Evolutionary conservation across 371 early-diverging fungal species (phyloP).

Genomic region (Mortierella sp.): DNA sequence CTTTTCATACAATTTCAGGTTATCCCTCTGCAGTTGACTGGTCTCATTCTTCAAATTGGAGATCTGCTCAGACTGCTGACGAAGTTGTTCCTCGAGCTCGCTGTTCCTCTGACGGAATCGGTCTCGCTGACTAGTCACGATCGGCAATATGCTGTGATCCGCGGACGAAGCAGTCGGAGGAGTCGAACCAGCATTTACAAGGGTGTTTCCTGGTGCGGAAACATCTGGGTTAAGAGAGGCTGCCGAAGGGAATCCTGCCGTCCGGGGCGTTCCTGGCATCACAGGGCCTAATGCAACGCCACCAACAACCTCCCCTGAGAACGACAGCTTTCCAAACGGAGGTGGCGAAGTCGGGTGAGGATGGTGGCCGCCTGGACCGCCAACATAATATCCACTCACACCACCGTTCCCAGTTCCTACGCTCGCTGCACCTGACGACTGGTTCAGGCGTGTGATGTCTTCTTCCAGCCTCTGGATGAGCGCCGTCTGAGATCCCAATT

Average conservation of each 20-base stretch:
- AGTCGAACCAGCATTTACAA: background rate
- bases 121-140: slow-evolving; percentile 91
- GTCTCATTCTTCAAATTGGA: slow-evolving; percentile 76
- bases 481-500: slow-evolving; percentile 60
- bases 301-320: slow-evolving; percentile 42
- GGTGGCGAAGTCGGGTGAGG: slow-evolving; percentile 41
- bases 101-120: slow-evolving; percentile 86
- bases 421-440: slow-evolving; percentile 29
- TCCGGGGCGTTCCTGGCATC: slow-evolving; percentile 25
- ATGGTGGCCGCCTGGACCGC: slow-evolving; percentile 9
- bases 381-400: slow-evolving; percentile 20
- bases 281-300: slow-evolving; percentile 43
- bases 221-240: slow-evolving; percentile 51
- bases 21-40: slow-evolving; percentile 79
- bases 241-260: slow-evolving; percentile 43
- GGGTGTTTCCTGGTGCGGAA: slow-evolving; percentile 19
- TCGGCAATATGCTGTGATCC: slow-evolving; percentile 76
- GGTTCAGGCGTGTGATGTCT: slow-evolving; percentile 71
- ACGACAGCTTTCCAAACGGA: slow-evolving; percentile 35
- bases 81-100: slow-evolving; percentile 83
- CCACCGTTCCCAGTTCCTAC: slow-evolving; percentile 2
- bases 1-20: slow-evolving; percentile 88
- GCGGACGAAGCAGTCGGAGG: slow-evolving; percentile 46
- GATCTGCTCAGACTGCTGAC: slow-evolving; percentile 65
- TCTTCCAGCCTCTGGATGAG: slow-evolving; percentile 79